phyloP scores from a whole-genome alignment of 257 asterid genomes.

The Lycium ferocissimum region DNA sequence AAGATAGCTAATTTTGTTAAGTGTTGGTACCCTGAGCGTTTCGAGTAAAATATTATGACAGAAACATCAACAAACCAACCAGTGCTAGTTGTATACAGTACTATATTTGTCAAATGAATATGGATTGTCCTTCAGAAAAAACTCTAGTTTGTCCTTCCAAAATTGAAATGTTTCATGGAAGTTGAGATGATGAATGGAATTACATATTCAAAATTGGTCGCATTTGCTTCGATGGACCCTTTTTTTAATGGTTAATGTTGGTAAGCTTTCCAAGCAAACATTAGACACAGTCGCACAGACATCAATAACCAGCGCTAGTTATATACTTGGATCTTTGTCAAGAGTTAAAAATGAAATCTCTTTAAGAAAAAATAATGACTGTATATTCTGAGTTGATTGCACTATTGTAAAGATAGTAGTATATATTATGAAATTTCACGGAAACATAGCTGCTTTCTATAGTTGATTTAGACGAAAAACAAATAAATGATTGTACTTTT shows the following conservation, averaged over 20 bases:
- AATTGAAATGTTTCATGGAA: not conserved
- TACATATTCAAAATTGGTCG: conserved; percentile 3
- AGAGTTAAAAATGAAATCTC: not conserved
- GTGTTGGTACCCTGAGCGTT: not conserved
- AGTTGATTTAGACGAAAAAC: too few species aligned
- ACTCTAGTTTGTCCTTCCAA: not conserved
- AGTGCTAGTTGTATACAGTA: not conserved
- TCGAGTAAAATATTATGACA: not conserved
- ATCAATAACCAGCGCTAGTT: not conserved
- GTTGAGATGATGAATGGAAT: not conserved
- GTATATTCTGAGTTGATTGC: not conserved
- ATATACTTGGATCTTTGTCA: not conserved
- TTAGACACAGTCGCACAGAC: not conserved
- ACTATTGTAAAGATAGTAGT: not conserved
- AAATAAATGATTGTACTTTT: not conserved
- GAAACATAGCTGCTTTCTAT: not conserved
- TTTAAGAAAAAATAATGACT: too few species aligned
- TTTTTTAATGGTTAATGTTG: not conserved
- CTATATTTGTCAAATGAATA: not conserved
- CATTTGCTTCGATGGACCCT: not conserved
- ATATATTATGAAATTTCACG: not conserved
- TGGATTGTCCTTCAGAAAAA: not conserved
- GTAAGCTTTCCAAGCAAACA: not conserved
- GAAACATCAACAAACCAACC: not conserved
- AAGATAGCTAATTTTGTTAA: not conserved